Base-by-base conservation (phyloP, 2,329 filamentous ascomycete species). In the Talaromyces islandicus region DNA sequence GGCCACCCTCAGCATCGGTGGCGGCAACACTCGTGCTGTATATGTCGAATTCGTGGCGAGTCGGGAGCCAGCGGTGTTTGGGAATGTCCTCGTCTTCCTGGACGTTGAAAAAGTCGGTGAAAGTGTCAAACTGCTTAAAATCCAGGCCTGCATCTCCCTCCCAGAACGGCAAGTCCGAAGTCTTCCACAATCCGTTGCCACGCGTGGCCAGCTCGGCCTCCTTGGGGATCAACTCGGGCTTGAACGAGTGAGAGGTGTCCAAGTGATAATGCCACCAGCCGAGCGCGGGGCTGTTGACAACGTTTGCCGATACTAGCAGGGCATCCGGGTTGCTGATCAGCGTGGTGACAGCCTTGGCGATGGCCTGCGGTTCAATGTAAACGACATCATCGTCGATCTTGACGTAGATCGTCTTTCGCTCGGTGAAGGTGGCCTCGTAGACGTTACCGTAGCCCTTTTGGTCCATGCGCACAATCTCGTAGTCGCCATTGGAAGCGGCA, bases 221-320 rank as follows among this genome's bases (percentile, higher is more conserved):
- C n/a, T 61, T 58, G 7, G 59, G 59, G 17, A 30, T 24, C 27
- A 61, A 30, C 27, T 61, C 59, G n/a, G 59, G 59, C 9, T 61
- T 61, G 52, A 54, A 61, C n/a, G 59, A 56, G 24, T 57, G 56
- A 5, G 59, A 51, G 11, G 41, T 51, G 25, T 61, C 56, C 2
- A 56, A 55, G 38, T 61, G 59, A n/a, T 61, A 61, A 32, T 61
- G 59, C 59, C 59, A 61, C 59, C 59, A 61, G 21, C 59, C 59
- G 19, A 61, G 56, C 3, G 56, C 59, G 30, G 59, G 59, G 30
- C 59, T 61, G 46, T 61, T 61, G 43, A 57, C 30, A 7, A 61
- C 59, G 27, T 61, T 61, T 30, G 59, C 59, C 5, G 59, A 58
- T 27, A 61, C 57, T 46, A 61, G 58, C 14, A 61, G 17, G n/a